These are phyloP conservation scores for Passiflora organensis DNA, from an alignment of 345 rosid species.

Conservation along the genomic window DNA sequence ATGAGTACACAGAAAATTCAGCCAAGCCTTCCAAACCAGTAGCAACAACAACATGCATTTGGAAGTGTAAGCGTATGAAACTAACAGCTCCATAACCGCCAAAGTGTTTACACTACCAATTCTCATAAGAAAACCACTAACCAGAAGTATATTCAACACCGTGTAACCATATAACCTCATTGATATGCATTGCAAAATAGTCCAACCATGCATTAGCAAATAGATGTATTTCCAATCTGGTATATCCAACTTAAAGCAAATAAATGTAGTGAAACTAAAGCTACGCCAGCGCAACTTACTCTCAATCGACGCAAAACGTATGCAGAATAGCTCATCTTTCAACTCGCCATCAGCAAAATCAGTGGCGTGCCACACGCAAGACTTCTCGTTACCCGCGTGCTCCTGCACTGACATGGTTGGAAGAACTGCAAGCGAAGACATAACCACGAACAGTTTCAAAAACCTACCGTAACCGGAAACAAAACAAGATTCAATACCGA, in stretches of 20 bases:
- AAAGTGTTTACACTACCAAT: too few species aligned
- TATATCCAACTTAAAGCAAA: too few species aligned
- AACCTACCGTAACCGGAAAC: not conserved
- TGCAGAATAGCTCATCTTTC: slow-evolving; percentile 76
- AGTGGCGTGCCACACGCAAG: slow-evolving; percentile 69
- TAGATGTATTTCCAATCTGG: too few species aligned
- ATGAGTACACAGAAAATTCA: not conserved
- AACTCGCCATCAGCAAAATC: slow-evolving; percentile 72
- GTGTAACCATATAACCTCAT: too few species aligned
- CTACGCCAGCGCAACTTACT: too few species aligned
- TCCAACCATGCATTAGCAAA: too few species aligned
- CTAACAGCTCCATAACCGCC: too few species aligned
- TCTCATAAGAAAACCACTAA: too few species aligned
- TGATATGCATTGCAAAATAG: too few species aligned
- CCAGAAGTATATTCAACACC: too few species aligned
- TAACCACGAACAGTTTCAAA: not conserved
- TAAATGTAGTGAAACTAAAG: too few species aligned
- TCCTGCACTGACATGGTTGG: slow-evolving; percentile 52
- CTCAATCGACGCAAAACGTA: slow-evolving; percentile 60
- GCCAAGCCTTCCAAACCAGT: not conserved
- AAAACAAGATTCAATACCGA: slow-evolving; percentile 3
- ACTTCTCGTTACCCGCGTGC: slow-evolving; percentile 70
- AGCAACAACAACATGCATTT: not conserved
- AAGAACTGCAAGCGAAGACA: slow-evolving; percentile 34
- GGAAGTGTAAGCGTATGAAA: too few species aligned